Evolutionary conservation across 2,329 filamentous ascomycete genomes (phyloP).

Genomic region (Sporothrix pseudoabietina): DNA sequence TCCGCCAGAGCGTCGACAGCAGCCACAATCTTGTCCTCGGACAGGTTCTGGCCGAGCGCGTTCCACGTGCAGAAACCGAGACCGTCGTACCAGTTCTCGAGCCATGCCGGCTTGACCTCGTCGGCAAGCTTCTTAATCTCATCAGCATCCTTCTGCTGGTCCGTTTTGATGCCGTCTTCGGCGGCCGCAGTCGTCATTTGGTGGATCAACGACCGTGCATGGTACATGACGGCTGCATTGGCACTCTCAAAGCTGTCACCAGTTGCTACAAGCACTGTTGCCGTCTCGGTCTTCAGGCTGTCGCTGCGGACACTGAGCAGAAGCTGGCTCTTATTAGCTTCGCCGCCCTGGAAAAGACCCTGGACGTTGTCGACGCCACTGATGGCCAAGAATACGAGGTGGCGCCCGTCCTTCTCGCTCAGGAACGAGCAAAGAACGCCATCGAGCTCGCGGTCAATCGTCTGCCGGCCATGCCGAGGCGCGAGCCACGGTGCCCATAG

Average conservation of each 20-base stretch:
- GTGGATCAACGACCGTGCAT: constrained; percentile 70
- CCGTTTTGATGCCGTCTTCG: neutral
- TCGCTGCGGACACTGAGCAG: constrained; percentile 74
- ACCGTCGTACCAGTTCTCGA: constrained; percentile 88
- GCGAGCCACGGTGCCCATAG: constrained; percentile 83
- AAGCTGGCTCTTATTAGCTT: constrained; percentile 56
- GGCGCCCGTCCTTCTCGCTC: constrained; percentile 63
- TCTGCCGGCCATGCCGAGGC: constrained; percentile 74
- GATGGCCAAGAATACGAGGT: constrained; percentile 76
- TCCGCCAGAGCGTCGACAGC: constrained; percentile 72
- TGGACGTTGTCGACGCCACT: constrained; percentile 72
- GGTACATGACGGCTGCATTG: constrained; percentile 80
- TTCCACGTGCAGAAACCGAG: constrained; percentile 98
- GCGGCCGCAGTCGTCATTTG: constrained; percentile 41
- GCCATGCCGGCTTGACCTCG: constrained; percentile 65
- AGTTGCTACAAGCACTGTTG: constrained; percentile 69
- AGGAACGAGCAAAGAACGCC: constrained; percentile 79
- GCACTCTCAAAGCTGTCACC: constrained; percentile 74
- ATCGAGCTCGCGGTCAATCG: constrained; percentile 67
- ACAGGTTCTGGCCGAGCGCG: constrained; percentile 79
- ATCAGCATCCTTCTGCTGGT: neutral
- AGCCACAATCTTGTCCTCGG: constrained; percentile 74
- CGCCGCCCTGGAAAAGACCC: constrained; percentile 66
- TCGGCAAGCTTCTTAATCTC: constrained; percentile 52
- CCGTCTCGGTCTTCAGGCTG: constrained; percentile 54